These are phyloP conservation scores for Inosperma sp. DNA, from an alignment of 768 basidiomycete species.

Conservation along the genomic window DNA sequence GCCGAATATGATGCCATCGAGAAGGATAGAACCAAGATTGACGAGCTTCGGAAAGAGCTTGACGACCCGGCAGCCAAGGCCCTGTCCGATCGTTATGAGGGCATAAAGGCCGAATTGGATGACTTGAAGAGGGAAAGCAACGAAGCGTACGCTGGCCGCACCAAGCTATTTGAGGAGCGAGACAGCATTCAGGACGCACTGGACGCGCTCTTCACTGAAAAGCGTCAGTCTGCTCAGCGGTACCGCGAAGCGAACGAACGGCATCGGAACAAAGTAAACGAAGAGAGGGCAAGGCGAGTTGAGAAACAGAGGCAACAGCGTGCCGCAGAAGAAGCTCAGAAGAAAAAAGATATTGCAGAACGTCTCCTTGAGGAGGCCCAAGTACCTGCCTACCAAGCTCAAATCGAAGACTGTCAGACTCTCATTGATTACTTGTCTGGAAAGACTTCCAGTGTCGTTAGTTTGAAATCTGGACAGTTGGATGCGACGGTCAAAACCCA, in stretches of 20 bases:
- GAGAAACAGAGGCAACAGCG: slow-evolving; percentile 74
- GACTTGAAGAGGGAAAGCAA: slow-evolving; percentile 82
- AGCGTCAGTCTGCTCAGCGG: slow-evolving; percentile 64
- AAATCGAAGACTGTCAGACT: slow-evolving; percentile 96
- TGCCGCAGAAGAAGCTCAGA: slow-evolving; percentile 70
- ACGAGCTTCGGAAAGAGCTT: slow-evolving; percentile 74
- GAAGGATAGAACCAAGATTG: slow-evolving; percentile 64
- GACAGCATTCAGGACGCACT: slow-evolving; percentile 66
- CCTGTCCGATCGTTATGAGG: slow-evolving; percentile 72
- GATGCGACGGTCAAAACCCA: slow-evolving; percentile 36
- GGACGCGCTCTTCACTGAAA: slow-evolving; percentile 66
- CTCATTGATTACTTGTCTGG: slow-evolving; percentile 82
- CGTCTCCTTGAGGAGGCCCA: slow-evolving; percentile 88
- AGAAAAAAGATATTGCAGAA: slow-evolving; percentile 73
- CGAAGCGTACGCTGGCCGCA: slow-evolving; percentile 73
- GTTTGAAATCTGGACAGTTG: slow-evolving; percentile 29
- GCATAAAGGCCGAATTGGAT: slow-evolving; percentile 81
- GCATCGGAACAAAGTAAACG: slow-evolving; percentile 79
- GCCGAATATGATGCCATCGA: slow-evolving; percentile 78
- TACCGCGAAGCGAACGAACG: slow-evolving; percentile 83
- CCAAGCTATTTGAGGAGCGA: slow-evolving; percentile 84
- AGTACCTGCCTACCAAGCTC: slow-evolving; percentile 80
- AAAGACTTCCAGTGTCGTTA: slow-evolving; percentile 45
- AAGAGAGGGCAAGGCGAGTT: slow-evolving; percentile 80
- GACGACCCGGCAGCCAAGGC: slow-evolving; percentile 90